Evolutionary conservation across 2,329 filamentous ascomycete genomes (phyloP).

Genomic region (Alternaria consortialis): DNA sequence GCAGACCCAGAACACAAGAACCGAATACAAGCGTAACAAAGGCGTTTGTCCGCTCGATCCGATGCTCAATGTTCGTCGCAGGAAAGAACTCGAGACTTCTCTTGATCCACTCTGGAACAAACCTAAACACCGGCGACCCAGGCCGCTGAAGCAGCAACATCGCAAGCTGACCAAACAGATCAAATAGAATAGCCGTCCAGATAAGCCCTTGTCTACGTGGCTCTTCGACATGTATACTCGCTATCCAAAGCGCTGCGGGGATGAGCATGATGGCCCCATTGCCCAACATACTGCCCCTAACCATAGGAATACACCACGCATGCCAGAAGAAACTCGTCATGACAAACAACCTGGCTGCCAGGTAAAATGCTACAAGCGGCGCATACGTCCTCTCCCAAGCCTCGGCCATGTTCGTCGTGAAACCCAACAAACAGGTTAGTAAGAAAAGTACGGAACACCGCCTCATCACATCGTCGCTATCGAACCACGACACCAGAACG

Average conservation of each 20-base stretch:
- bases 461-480: conserved; percentile 68
- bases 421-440: conserved; percentile 68
- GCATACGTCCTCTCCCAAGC: conserved; percentile 64
- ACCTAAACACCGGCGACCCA: conserved; percentile 22
- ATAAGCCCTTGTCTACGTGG: conserved; percentile 65
- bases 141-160: conserved; percentile 52
- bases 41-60: conserved; percentile 69
- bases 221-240: conserved; percentile 64
- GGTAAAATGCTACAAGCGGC: conserved; percentile 68
- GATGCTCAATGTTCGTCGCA: conserved; percentile 72
- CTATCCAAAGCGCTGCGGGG: conserved; percentile 67
- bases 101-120: conserved; percentile 30
- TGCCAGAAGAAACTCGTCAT: conserved; percentile 60
- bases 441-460: conserved; percentile 68
- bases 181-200: conserved; percentile 64
- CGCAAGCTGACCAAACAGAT: conserved; percentile 60
- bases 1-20: conserved; percentile 68
- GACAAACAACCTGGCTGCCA: conserved; percentile 64
- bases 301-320: conserved; percentile 64
- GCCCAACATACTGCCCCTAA: conserved; percentile 64
- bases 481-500: conserved; percentile 68
- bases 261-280: conserved; percentile 58
- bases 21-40: conserved; percentile 72
- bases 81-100: conserved; percentile 67
- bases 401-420: conserved; percentile 70